Conservation (phyloP, 1,284 basidiomycete genomes). For the Gomphus sp. region DNA sequence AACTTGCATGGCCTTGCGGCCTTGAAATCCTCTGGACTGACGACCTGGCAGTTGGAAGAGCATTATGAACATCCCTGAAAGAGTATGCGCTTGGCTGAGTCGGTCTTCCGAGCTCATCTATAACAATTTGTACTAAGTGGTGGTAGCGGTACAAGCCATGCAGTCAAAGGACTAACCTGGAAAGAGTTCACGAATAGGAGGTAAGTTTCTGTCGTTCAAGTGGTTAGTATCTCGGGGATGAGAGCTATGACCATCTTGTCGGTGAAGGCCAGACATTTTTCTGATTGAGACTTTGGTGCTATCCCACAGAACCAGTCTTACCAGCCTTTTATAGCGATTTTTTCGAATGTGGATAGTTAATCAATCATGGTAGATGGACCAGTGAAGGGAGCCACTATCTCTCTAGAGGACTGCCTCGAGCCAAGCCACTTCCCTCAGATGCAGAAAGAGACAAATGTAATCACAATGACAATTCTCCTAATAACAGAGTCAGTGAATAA, state of each 20-base stretch:
- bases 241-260: not conserved
- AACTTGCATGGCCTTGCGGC: not conserved
- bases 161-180: not conserved
- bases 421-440: not conserved
- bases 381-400: not conserved
- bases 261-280: not conserved
- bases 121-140: not conserved
- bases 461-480: not conserved
- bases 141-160: not conserved
- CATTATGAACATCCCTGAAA: not conserved
- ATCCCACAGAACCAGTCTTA: not conserved
- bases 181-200: slow-evolving; percentile 8
- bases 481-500: not conserved
- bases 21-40: not conserved
- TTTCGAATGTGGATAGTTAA: not conserved
- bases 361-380: not conserved
- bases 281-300: not conserved
- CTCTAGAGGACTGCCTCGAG: not conserved
- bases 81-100: not conserved
- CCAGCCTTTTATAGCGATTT: not conserved
- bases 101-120: not conserved
- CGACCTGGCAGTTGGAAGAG: not conserved
- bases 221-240: not conserved
- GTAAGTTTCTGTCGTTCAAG: not conserved
- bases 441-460: not conserved